phyloP scores from a whole-genome alignment of 345 rosid species.

The Sonneratia alba region DNA sequence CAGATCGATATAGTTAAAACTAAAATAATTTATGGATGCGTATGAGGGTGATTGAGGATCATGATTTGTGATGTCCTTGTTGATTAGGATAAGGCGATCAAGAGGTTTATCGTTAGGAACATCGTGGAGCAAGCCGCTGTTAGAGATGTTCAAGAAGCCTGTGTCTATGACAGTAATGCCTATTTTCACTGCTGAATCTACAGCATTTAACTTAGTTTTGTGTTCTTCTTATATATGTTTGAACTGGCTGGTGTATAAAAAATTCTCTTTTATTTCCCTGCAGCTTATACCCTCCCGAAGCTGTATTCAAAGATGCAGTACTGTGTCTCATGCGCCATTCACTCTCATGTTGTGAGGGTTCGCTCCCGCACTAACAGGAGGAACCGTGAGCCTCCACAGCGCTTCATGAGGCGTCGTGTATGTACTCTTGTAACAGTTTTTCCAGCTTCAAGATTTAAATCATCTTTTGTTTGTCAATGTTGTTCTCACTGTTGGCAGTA shows the following conservation, averaged over 20 bases:
- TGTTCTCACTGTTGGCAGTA: background rate
- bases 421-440: background rate
- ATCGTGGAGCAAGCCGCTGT: slow-evolving; percentile 88
- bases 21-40: too few relatives aligned
- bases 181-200: background rate
- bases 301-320: slow-evolving; percentile 81
- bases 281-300: slow-evolving; percentile 71
- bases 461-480: background rate
- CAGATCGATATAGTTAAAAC: too few relatives aligned
- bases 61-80: background rate
- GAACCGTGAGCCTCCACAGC: slow-evolving; percentile 76
- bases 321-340: slow-evolving; percentile 94
- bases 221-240: background rate
- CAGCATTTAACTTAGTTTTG: background rate
- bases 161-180: slow-evolving; percentile 58
- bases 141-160: slow-evolving; percentile 83
- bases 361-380: slow-evolving; percentile 70
- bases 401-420: slow-evolving; percentile 77
- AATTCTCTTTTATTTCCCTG: background rate
- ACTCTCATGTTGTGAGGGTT: slow-evolving; percentile 94
- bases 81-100: slow-evolving; percentile 63
- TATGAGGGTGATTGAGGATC: background rate
- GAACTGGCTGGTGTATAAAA: background rate
- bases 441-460: background rate
- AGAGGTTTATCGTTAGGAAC: slow-evolving; percentile 87